Evolutionary conservation across 2,329 filamentous ascomycete species (phyloP).

Genomic region (Aaosphaeria pasadenensis): DNA sequence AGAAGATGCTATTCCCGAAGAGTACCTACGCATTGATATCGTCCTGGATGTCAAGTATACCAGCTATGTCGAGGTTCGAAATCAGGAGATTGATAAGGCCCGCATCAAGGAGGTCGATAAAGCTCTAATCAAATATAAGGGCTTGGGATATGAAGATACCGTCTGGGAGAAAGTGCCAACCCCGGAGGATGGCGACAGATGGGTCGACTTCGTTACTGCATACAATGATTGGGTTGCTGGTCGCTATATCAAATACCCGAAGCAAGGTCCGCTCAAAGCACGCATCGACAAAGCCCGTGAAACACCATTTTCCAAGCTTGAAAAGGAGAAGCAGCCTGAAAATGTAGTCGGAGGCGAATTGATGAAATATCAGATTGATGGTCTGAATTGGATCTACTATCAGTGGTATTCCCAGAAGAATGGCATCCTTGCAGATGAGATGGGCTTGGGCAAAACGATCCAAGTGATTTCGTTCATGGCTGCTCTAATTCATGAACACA

Average conservation of each 20-base stretch:
- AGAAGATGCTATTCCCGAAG: slow-evolving; percentile 81
- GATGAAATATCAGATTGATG: slow-evolving; percentile 92
- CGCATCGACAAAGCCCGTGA: slow-evolving; percentile 67
- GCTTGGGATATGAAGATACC: slow-evolving; percentile 82
- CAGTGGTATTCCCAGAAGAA: slow-evolving; percentile 82
- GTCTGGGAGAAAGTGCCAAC: slow-evolving; percentile 84
- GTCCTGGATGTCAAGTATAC: slow-evolving; percentile 77
- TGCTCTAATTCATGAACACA: slow-evolving; percentile 58
- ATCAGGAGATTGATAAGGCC: slow-evolving; percentile 67
- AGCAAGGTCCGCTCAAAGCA: slow-evolving; percentile 56
- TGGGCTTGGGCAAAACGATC: slow-evolving; percentile 97
- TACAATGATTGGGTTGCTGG: slow-evolving; percentile 85
- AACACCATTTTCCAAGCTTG: slow-evolving; percentile 63
- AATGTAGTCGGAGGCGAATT: slow-evolving; percentile 74
- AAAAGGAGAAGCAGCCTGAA: slow-evolving; percentile 69
- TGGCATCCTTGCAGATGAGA: slow-evolving; percentile 92
- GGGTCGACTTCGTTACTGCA: slow-evolving; percentile 75
- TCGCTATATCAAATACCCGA: slow-evolving; percentile 65
- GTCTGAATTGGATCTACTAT: slow-evolving; percentile 91
- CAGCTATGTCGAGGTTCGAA: slow-evolving; percentile 55
- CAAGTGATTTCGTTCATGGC: slow-evolving; percentile 84
- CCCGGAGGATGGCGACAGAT: slow-evolving; percentile 63
- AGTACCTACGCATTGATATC: slow-evolving; percentile 82
- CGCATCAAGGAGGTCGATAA: slow-evolving; percentile 70
- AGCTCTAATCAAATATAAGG: slow-evolving; percentile 87